Evolutionary conservation across 1,284 basidiomycete genomes (phyloP).

Genomic region (Cryptococcus sp.): DNA sequence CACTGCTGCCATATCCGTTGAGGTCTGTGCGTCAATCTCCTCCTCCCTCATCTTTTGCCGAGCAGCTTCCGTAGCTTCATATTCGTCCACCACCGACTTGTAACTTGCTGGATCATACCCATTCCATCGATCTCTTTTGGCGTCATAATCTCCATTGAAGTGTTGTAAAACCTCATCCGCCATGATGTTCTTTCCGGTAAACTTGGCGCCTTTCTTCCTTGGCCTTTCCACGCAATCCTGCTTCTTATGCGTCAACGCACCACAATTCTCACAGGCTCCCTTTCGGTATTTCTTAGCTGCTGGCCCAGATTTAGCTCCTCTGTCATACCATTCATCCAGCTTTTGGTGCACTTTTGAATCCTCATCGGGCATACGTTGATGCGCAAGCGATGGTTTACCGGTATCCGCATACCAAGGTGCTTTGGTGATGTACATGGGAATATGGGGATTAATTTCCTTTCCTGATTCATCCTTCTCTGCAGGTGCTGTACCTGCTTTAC

Average conservation of each 20-base stretch:
- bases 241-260: slow-evolving; percentile 88
- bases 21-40: slow-evolving; percentile 93
- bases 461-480: slow-evolving; percentile 93
- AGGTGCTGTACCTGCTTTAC: slow-evolving; percentile 95
- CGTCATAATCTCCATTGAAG: slow-evolving; percentile 77
- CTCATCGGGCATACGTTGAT: slow-evolving; percentile 70
- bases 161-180: slow-evolving; percentile 86
- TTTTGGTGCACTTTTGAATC: slow-evolving; percentile 64
- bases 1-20: slow-evolving; percentile 75
- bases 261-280: slow-evolving; percentile 98
- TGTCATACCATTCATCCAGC: slow-evolving; percentile 87
- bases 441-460: slow-evolving; percentile 94
- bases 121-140: slow-evolving; percentile 97
- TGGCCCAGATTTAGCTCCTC: slow-evolving; percentile 78
- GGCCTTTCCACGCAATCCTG: slow-evolving; percentile 94
- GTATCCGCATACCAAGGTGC: slow-evolving; percentile 98
- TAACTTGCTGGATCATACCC: slow-evolving; percentile 90
- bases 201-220: slow-evolving; percentile 92
- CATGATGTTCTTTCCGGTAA: slow-evolving; percentile 81
- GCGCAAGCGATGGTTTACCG: slow-evolving; percentile 80
- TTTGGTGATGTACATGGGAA: slow-evolving; percentile 94
- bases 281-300: slow-evolving; percentile 94
- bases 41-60: slow-evolving; percentile 86
- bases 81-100: slow-evolving; percentile 83
- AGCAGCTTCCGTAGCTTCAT: slow-evolving; percentile 86